Base-by-base conservation (phyloP, 331 rosid genomes). In the Ulmus americana region DNA sequence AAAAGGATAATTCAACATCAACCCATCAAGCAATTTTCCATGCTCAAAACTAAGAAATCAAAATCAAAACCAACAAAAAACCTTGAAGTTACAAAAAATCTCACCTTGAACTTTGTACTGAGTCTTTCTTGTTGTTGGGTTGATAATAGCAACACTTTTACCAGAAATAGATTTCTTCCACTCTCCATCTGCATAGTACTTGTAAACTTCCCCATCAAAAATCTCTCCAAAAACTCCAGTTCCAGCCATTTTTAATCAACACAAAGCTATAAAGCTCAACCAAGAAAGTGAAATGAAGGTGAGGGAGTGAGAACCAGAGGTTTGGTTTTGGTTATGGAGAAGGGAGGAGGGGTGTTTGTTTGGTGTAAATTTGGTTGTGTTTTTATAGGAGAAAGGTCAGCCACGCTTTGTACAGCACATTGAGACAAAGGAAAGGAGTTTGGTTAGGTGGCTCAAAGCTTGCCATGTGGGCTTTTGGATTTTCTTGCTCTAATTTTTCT, bases 91-190 rank as follows among this genome's bases (percentile, higher is more conserved):
- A 15, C n/a, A 61, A 51, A 4, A 6, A 65, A 10, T 35, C 45
- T 67, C 70, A 92, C 98, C 98, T 85, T 94, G 98, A 79, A 94
- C 97, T 76, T 77, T 94, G 90, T 87, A 94, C 22, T 89, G 95
- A 71, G 90, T 87, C 76, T 82, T 85, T 73, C 95, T 75, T 2
- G 95, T 82, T 39, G 97, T 87, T 4, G 97, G 98, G 70, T 94
- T 94, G 75, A 94, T 69, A 60, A 94, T 94, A 47, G 91, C 58
- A 78, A 94, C 97, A 60, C 67, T 81, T 71, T 94, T 87, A 16
- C 88, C 91, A 6, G 98, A 89, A 43, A 90, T 60, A 22, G 95
- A 86, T 56, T 80, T 86, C 85, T 80, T 86, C 98, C 97, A 94
- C 59, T 85, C 95, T 59, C 97, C 97, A 72, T 94, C 91, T 9